phyloP scores from a whole-genome alignment of 768 basidiomycete species.

The Suillus variegatus region DNA sequence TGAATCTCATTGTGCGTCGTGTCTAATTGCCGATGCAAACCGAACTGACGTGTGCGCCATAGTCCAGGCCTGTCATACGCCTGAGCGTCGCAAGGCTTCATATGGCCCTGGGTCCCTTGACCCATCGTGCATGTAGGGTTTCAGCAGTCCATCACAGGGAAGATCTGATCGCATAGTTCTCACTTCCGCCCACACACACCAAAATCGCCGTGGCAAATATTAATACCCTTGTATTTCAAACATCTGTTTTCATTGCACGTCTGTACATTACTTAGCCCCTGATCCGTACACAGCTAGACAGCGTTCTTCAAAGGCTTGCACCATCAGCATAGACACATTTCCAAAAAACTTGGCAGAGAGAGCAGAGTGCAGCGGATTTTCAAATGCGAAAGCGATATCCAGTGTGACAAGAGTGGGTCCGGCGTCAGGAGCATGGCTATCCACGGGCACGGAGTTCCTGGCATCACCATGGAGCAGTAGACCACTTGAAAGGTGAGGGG shows the following conservation, averaged over 20 bases:
- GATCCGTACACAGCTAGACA: slow-evolving; percentile 73
- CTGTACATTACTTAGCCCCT: slow-evolving; percentile 24
- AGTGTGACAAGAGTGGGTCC: slow-evolving; percentile 81
- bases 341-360: slow-evolving; percentile 87
- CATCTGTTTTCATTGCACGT: not conserved
- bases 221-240: not conserved
- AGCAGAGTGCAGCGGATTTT: slow-evolving; percentile 81
- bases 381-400: slow-evolving; percentile 84
- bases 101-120: not conserved
- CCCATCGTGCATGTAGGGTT: not conserved
- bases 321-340: slow-evolving; percentile 85
- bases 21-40: not conserved
- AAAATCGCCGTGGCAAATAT: too few species aligned
- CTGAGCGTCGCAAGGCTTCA: not conserved
- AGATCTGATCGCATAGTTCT: not conserved
- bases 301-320: slow-evolving; percentile 88
- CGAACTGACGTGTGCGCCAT: not conserved
- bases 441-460: not conserved
- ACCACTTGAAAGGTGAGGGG: slow-evolving; percentile 38
- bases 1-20: not conserved
- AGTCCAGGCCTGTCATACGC: not conserved
- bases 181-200: too few species aligned
- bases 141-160: not conserved
- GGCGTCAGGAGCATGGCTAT: slow-evolving; percentile 16
- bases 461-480: slow-evolving; percentile 9